Evolutionary conservation across 305 asterid genomes (phyloP).

Genomic region (Solanum hybrid): DNA sequence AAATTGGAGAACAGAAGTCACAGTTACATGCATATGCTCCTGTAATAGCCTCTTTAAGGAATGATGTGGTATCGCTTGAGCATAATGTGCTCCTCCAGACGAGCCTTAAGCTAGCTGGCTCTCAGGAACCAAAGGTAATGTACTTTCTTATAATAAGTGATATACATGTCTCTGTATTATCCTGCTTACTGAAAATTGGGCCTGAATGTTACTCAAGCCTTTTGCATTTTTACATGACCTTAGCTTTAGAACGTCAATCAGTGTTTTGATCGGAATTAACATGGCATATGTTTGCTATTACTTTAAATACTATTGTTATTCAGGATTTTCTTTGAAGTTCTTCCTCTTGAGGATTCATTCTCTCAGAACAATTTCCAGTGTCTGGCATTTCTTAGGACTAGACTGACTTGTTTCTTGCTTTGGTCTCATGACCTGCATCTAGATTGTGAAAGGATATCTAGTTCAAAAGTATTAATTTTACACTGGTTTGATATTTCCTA

Average conservation of each 20-base stretch:
- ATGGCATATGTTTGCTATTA: background rate
- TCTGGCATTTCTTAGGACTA: background rate
- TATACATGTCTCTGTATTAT: background rate
- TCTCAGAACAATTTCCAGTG: background rate
- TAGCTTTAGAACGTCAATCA: background rate
- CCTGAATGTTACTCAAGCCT: background rate
- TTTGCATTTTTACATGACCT: background rate
- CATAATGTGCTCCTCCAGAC: constrained; percentile 48
- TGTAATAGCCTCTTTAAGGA: constrained; percentile 43
- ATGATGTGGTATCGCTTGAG: constrained; percentile 62
- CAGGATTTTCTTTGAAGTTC: background rate
- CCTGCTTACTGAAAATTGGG: background rate
- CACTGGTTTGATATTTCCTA: background rate
- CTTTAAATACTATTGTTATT: background rate
- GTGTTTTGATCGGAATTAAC: background rate
- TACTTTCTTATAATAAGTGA: background rate
- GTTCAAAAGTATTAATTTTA: background rate
- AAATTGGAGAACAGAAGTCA: constrained; percentile 42
- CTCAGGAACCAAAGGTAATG: constrained; percentile 53
- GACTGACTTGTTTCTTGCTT: background rate
- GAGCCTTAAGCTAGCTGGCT: constrained; percentile 28
- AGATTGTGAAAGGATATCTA: background rate
- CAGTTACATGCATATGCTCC: constrained; percentile 60
- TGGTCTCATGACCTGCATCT: background rate
- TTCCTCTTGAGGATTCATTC: background rate